Evolutionary conservation across 2,329 filamentous ascomycete genomes (phyloP), one percentile per base, ranked within the genome.

Genomic region (Orbilia quercus): DNA sequence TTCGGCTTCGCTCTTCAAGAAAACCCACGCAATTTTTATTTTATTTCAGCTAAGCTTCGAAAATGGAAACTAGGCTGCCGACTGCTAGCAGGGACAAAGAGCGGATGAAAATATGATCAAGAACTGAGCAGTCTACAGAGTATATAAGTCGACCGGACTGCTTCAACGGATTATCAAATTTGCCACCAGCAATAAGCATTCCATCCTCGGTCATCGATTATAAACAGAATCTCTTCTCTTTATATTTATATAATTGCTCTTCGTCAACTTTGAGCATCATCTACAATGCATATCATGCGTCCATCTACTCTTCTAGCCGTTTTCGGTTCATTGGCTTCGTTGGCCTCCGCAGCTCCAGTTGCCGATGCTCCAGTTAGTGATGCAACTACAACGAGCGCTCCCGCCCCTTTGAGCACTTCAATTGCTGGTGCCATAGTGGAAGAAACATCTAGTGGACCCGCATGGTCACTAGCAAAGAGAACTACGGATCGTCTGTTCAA

Each of bases 401-500:
- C 25, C 20, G 16, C 11, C 9, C 40, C 55, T 7, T 14, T 28
- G 5, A 36, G 20, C 22, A 23, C 20, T 6, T 51, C 47, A 16
- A 28, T 12, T 3, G 22, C 47, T 20, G 9, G 6, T n/a, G 45
- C 14, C 31, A 36, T 38, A n/a, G 11, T 11, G n/a, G 50, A 38
- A 36, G 50, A 6, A 23, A 18, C 50, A 7, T 47, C 44, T 7
- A 14, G 28, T 18, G 36, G 23, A 5, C 42, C 54, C 7, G 23
- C 54, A 36, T 12, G 16, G 16, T 34, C 40, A 20, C 23, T 11
- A 2, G 16, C 7, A 14, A 42, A 50, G 9, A 25, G 28, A 20
- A 23, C 23, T 2, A 23, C 42, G 31, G 54, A 47, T 31, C 12
- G 28, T 34, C 54, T 63, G 2, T 63, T 53, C 58, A 64, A 64